Evolutionary conservation across 2,329 filamentous ascomycete species (phyloP).

Genomic region (Hypoxylon sp.): DNA sequence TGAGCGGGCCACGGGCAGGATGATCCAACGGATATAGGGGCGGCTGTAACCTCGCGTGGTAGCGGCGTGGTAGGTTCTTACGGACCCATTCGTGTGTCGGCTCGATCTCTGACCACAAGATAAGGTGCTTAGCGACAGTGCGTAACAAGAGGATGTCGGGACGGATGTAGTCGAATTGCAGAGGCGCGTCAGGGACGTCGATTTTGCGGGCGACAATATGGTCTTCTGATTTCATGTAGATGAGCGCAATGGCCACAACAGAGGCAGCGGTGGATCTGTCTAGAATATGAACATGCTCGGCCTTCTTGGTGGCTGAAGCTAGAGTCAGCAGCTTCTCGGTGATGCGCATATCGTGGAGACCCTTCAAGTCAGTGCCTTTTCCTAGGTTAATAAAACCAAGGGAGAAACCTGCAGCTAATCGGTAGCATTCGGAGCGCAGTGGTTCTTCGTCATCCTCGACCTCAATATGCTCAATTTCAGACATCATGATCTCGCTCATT

Average conservation of each 20-base stretch:
- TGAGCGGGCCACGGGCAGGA: slow-evolving; percentile 61
- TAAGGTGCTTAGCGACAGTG: slow-evolving; percentile 89
- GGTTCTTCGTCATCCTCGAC: slow-evolving; percentile 84
- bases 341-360: slow-evolving; percentile 92
- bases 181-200: slow-evolving; percentile 87
- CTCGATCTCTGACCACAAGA: slow-evolving; percentile 89
- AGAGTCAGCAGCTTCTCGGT: slow-evolving; percentile 88
- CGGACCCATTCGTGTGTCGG: slow-evolving; percentile 81
- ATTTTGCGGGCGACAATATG: slow-evolving; percentile 88
- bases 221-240: slow-evolving; percentile 98
- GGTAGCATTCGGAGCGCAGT: slow-evolving; percentile 93
- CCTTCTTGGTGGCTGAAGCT: slow-evolving; percentile 89
- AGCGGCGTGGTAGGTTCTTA: slow-evolving; percentile 77
- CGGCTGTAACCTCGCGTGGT: slow-evolving; percentile 73
- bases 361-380: slow-evolving; percentile 87
- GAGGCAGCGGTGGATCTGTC: slow-evolving; percentile 95
- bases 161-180: slow-evolving; percentile 95
- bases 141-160: slow-evolving; percentile 93
- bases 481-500: slow-evolving; percentile 99
- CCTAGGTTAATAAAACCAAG: slow-evolving; percentile 95
- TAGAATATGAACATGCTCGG: slow-evolving; percentile 91
- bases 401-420: slow-evolving; percentile 92
- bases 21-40: slow-evolving; percentile 62
- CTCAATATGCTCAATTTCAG: slow-evolving; percentile 91
- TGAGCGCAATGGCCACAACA: slow-evolving; percentile 87